phyloP scores from a whole-genome alignment of 805 yeast species.

The Candida pseudofarinosa region DNA sequence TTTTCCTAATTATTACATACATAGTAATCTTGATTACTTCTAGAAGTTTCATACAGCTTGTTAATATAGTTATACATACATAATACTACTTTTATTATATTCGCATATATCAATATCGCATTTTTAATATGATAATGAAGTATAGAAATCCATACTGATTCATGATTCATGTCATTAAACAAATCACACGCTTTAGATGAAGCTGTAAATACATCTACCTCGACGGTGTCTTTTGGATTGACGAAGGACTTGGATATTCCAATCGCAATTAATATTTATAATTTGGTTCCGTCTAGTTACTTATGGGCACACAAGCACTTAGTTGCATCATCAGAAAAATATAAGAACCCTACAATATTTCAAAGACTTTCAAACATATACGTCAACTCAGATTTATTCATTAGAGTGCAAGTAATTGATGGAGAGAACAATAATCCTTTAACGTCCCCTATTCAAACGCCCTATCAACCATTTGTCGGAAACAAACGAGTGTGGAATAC shows the following conservation, averaged over 20 bases:
- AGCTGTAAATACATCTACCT: constrained; percentile 7
- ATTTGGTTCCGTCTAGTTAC: constrained; percentile 18
- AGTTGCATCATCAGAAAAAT: constrained; percentile 29
- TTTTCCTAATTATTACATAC: neutral
- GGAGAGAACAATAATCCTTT: constrained; percentile 25
- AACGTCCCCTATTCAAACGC: constrained; percentile 31
- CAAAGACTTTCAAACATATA: constrained; percentile 27
- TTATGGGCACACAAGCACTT: constrained; percentile 9
- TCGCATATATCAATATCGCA: too few relatives aligned
- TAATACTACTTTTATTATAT: too few relatives aligned
- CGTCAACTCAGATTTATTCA: constrained; percentile 32
- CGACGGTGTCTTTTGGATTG: constrained; percentile 35
- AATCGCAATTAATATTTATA: constrained; percentile 28
- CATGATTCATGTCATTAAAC: neutral
- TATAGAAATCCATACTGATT: neutral
- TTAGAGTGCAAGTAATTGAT: constrained; percentile 27
- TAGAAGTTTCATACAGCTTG: neutral
- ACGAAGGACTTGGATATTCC: constrained; percentile 34
- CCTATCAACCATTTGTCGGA: constrained; percentile 28
- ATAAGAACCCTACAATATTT: constrained; percentile 31
- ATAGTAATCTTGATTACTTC: neutral
- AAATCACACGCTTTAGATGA: constrained; percentile 1
- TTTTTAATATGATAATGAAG: neutral
- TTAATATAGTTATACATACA: neutral
- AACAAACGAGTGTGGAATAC: constrained; percentile 59